Evolutionary conservation across 768 basidiomycete genomes (phyloP).

Genomic region (Russula griseocarnosa): DNA sequence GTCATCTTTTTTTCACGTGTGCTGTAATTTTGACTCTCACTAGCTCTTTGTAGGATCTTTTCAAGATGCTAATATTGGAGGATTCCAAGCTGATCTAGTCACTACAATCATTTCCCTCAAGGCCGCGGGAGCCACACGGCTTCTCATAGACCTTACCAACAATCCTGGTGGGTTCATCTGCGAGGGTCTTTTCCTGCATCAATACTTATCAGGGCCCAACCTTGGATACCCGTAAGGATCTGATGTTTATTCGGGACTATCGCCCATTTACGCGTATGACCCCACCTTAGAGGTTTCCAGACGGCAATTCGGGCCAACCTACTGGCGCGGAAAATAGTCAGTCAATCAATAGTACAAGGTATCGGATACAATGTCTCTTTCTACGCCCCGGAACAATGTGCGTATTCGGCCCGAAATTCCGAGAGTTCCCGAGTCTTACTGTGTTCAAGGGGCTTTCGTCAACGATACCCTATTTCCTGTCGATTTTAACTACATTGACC

Average conservation of each 20-base stretch:
- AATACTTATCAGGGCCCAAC: conserved; percentile 50
- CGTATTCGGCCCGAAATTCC: conserved; percentile 24
- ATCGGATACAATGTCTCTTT: conserved; percentile 39
- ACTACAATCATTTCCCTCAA: conserved; percentile 47
- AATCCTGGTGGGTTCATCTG: conserved; percentile 62
- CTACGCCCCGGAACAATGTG: conserved; percentile 55
- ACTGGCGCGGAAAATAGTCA: conserved; percentile 57
- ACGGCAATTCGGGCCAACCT: conserved; percentile 51
- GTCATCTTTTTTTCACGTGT: neutral
- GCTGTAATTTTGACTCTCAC: conserved; percentile 6
- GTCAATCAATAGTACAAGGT: conserved; percentile 47
- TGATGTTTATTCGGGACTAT: neutral
- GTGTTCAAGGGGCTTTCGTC: conserved; percentile 34
- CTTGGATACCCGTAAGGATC: conserved; percentile 51
- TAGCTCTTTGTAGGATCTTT: conserved; percentile 66
- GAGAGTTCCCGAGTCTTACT: neutral
- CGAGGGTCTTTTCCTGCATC: conserved; percentile 58
- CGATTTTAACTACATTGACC: conserved; percentile 35
- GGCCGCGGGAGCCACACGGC: conserved; percentile 44
- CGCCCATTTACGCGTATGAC: neutral
- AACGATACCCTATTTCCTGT: conserved; percentile 34
- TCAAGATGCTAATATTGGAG: conserved; percentile 35
- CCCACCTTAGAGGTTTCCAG: conserved; percentile 49
- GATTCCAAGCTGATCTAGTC: conserved; percentile 51
- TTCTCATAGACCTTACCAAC: conserved; percentile 58